phyloP scores from a whole-genome alignment of 345 rosid genomes.

The Brassica nigra region DNA sequence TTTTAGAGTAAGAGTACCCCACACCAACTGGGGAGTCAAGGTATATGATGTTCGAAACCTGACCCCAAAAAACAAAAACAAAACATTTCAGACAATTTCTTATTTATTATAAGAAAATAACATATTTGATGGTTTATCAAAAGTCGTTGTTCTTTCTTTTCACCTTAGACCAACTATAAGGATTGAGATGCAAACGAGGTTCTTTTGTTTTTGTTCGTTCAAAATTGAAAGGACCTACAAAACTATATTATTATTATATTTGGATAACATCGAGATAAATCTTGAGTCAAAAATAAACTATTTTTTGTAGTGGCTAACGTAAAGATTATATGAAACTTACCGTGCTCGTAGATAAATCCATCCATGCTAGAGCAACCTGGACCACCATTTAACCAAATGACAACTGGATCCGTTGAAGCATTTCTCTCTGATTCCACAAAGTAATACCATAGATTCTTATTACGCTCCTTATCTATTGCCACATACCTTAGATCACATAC shows the following conservation, averaged over 20 bases:
- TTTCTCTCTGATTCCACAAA: slow-evolving; percentile 76
- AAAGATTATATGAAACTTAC: slow-evolving; percentile 41
- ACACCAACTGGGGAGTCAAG: neutral
- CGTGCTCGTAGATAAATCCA: slow-evolving; percentile 84
- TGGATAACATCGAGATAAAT: neutral
- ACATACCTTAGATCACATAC: slow-evolving; percentile 57
- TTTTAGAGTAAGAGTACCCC: neutral
- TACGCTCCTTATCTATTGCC: slow-evolving; percentile 50
- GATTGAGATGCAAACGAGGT: slow-evolving; percentile 71
- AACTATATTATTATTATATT: neutral
- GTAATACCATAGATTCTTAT: slow-evolving; percentile 74
- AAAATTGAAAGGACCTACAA: slow-evolving; percentile 87
- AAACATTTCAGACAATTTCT: neutral
- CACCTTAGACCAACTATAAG: slow-evolving; percentile 94
- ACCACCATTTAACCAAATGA: slow-evolving; percentile 96
- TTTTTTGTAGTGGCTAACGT: neutral
- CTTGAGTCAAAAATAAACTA: neutral
- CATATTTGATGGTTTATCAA: neutral
- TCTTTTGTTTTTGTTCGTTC: slow-evolving; percentile 44
- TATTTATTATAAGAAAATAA: neutral
- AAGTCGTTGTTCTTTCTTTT: neutral
- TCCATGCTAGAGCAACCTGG: slow-evolving; percentile 98
- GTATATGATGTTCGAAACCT: slow-evolving; percentile 1
- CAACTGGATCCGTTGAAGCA: slow-evolving; percentile 72
- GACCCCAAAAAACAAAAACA: neutral